A percentile compares a stretch with the other conserved stretches of the same genome.
Evolutionary conservation across 768 basidiomycete species (phyloP).

Genomic region (Pisolithus tinctorius): DNA sequence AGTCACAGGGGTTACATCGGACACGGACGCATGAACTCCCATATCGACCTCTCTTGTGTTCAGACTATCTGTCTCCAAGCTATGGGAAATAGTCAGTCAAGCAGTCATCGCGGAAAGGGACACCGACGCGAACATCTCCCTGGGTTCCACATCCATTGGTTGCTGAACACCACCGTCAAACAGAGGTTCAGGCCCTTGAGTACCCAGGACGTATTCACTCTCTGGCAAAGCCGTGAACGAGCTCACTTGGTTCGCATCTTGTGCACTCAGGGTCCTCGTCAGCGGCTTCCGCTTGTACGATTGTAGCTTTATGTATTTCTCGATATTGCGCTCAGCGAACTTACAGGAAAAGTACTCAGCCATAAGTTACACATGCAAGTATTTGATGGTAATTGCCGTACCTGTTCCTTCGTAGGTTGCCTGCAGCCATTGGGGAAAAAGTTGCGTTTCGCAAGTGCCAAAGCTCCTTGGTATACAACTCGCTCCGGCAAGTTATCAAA

Average conservation of each 20-base stretch:
- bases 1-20: neutral
- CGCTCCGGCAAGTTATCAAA: constrained; percentile 23
- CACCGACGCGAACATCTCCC: neutral
- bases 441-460: constrained; percentile 23
- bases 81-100: too few relatives aligned
- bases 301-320: constrained; percentile 18
- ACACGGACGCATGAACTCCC: neutral
- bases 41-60: neutral
- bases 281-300: constrained; percentile 3
- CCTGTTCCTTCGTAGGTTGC: constrained; percentile 20
- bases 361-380: neutral
- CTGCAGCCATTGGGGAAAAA: constrained; percentile 18
- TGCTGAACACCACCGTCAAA: neutral
- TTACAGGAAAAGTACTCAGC: constrained; percentile 5
- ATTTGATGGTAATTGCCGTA: neutral
- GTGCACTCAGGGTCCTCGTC: constrained; percentile 14
- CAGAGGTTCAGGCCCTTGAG: neutral
- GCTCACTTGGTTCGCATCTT: neutral
- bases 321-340: constrained; percentile 19
- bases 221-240: neutral
- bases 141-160: neutral
- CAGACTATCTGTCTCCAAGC: neutral
- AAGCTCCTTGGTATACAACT: constrained; percentile 20
- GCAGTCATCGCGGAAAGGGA: neutral
- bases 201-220: neutral